Evolutionary conservation across 2,329 filamentous ascomycete genomes (phyloP).

Genomic region (Cercospora citrullina): DNA sequence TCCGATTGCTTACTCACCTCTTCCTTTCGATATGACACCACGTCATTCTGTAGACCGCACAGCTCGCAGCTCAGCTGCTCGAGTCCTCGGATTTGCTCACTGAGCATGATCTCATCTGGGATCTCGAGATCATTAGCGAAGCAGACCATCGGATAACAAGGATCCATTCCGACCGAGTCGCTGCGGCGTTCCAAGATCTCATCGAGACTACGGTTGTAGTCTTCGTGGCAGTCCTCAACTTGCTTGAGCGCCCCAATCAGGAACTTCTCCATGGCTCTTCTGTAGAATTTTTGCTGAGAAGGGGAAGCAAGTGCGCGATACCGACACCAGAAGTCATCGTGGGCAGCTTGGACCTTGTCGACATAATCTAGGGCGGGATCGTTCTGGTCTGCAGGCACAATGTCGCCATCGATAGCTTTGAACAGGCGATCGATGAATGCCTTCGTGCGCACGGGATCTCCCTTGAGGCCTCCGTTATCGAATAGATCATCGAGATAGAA

Average conservation of each 20-base stretch:
- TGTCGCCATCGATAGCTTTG: not conserved
- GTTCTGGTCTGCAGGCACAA: not conserved
- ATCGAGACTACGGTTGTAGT: not conserved
- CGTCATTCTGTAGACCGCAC: not conserved
- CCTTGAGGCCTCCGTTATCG: not conserved
- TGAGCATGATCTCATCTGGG: not conserved
- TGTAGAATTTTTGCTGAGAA: not conserved
- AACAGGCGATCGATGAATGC: not conserved
- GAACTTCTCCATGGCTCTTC: not conserved
- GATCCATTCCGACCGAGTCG: not conserved
- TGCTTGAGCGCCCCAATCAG: not conserved
- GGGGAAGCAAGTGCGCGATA: not conserved
- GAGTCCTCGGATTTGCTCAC: not conserved
- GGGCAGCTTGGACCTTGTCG: not conserved
- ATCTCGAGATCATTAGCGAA: not conserved
- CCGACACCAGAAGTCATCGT: not conserved
- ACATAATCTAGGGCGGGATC: not conserved
- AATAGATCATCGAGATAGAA: not conserved
- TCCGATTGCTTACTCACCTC: not conserved
- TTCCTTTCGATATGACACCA: not conserved
- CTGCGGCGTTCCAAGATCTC: not conserved
- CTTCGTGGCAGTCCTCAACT: not conserved
- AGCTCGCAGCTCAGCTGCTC: not conserved
- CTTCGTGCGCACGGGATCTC: not conserved
- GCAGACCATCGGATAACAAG: not conserved